phyloP scores from a whole-genome alignment of 108 stramenopile genomes.

The Seminavis robusta region DNA sequence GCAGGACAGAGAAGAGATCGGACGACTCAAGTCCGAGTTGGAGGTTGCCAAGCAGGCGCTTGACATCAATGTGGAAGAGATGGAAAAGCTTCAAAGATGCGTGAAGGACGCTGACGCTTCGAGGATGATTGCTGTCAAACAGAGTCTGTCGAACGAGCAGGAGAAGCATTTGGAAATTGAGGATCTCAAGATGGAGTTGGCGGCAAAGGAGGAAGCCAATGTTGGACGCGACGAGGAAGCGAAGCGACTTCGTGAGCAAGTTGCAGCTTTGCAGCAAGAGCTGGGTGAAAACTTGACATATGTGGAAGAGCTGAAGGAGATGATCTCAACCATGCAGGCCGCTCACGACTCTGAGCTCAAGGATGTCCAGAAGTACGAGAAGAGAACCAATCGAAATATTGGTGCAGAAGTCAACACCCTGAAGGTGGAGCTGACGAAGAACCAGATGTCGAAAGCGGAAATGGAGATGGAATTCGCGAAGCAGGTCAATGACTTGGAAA shows the following conservation, averaged over 20 bases:
- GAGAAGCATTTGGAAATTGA: conserved; percentile 1
- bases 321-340: not conserved
- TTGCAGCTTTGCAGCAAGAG: not conserved
- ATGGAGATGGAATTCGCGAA: conserved; percentile 10
- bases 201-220: not conserved
- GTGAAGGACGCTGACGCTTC: too few species aligned
- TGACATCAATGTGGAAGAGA: too few species aligned
- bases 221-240: not conserved
- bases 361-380: not conserved
- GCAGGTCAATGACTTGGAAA: conserved; percentile 18
- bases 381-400: not conserved
- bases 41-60: too few species aligned
- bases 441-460: conserved; percentile 14
- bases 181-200: not conserved
- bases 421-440: conserved; percentile 15
- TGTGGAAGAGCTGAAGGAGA: not conserved
- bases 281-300: not conserved
- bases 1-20: too few species aligned
- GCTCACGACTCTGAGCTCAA: not conserved
- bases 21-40: too few species aligned
- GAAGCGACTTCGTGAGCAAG: not conserved
- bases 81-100: too few species aligned
- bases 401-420: conserved; percentile 19
- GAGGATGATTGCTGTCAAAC: too few species aligned
- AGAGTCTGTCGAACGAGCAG: too few species aligned